Evolutionary conservation across 495 filamentous ascomycete genomes (phyloP).

Genomic region (Paragyromitra xinjiangensis): DNA sequence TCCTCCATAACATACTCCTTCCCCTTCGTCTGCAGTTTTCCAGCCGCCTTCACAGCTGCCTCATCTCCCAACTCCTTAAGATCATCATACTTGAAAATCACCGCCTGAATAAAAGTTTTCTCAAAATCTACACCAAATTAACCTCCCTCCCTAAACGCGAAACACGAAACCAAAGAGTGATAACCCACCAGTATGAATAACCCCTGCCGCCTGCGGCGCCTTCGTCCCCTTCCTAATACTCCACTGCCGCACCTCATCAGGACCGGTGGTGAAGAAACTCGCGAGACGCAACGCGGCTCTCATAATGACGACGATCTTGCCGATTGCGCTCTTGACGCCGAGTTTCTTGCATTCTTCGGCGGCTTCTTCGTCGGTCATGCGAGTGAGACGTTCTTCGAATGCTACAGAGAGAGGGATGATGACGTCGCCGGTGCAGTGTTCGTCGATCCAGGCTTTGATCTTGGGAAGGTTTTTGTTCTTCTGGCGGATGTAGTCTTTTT

Average conservation of each 20-base stretch:
- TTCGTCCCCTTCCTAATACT: slow-evolving; percentile 96
- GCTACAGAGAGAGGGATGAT: slow-evolving; percentile 91
- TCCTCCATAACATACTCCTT: slow-evolving; percentile 93
- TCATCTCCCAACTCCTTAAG: slow-evolving; percentile 91
- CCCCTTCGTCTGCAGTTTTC: slow-evolving; percentile 98
- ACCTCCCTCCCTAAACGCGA: neutral
- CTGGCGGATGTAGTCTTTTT: slow-evolving; percentile 97
- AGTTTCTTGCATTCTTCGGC: slow-evolving; percentile 89
- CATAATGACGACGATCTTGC: slow-evolving; percentile 95
- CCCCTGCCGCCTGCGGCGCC: slow-evolving; percentile 94
- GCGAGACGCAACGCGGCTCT: slow-evolving; percentile 85
- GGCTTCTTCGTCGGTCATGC: slow-evolving; percentile 77
- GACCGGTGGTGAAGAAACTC: slow-evolving; percentile 96
- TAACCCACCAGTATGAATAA: slow-evolving; percentile 77
- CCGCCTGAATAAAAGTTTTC: slow-evolving; percentile 98
- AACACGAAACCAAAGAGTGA: slow-evolving; percentile 44
- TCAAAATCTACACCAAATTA: slow-evolving; percentile 75
- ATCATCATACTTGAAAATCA: slow-evolving; percentile 84
- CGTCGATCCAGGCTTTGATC: slow-evolving; percentile 92
- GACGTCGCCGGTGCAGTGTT: slow-evolving; percentile 83
- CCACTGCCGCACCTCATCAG: slow-evolving; percentile 98
- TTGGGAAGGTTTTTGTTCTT: slow-evolving; percentile 99
- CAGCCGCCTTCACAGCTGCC: slow-evolving; percentile 84
- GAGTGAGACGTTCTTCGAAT: slow-evolving; percentile 90
- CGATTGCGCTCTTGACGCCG: slow-evolving; percentile 84